Base-by-base conservation (phyloP, 306 rosid species). In the Casuarina cunninghamiana region DNA sequence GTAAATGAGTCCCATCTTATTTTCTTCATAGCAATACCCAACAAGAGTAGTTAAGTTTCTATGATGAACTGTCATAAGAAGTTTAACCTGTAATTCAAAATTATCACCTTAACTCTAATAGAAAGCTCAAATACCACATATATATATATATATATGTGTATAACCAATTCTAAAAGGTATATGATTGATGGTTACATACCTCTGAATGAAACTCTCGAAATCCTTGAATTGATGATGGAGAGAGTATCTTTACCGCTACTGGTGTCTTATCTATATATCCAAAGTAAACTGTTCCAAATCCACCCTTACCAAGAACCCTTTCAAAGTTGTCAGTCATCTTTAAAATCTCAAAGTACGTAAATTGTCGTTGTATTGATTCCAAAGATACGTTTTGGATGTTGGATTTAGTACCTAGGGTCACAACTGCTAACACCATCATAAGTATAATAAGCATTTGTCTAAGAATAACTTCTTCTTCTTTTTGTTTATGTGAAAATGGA, bases 241-340 rank as follows among this genome's bases (percentile, higher is more conserved):
- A 85, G 68, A 87, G 88, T 75, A 87, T 74, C 86, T 90, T 90
- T 5, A 87, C 81, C 58, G 93, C 93, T 16, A 91, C 94, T 83
- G 79, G 77, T 75, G 71, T 78, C 49, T 72, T 81, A 17, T 84
- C 89, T 43, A 83, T 32, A 46, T 65, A 42, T 17, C 91, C 91
- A 54, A 82, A 75, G 70, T 75, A 90, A 48, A 87, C 94, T 15
- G 54, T 65, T 54, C 91, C 90, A 51, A 84, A 87, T 58, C 90
- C 90, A 58, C 91, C 91, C 58, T 53, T 82, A 5, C 88, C 91
- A 5, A 88, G 77, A 80, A 78, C 21, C 41, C 77, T 86, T 15
- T 53, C 76, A 61, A 88, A 83, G 73, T 84, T 84, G 77, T 81
- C 77, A 67, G 91, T 90, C 42, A 90, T 84, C 61, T 43, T 60